These are phyloP conservation scores for Leccinum rimulosum DNA, from an alignment of 768 basidiomycete genomes.

Conservation along the genomic window DNA sequence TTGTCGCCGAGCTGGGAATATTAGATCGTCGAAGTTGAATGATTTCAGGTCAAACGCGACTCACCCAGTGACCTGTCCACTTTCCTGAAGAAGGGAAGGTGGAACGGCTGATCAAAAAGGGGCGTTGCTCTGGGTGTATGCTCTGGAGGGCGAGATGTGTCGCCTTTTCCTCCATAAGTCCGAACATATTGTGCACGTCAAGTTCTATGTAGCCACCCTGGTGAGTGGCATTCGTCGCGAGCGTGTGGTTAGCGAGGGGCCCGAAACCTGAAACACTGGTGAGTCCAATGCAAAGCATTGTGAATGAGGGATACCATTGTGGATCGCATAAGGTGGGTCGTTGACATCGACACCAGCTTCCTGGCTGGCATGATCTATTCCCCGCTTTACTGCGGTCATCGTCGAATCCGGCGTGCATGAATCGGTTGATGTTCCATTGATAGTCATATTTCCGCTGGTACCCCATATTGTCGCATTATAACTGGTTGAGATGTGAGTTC, in stretches of 20 bases:
- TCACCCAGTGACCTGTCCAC: conserved; percentile 70
- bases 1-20: conserved; percentile 63
- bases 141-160: conserved; percentile 56
- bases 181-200: conserved; percentile 68
- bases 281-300: background rate
- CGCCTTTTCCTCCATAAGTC: conserved; percentile 64
- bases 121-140: conserved; percentile 55
- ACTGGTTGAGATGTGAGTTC: conserved; percentile 44
- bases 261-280: conserved; percentile 42
- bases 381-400: conserved; percentile 33
- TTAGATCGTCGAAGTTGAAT: conserved; percentile 28
- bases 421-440: conserved; percentile 59
- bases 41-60: background rate
- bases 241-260: conserved; percentile 46
- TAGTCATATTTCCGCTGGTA: conserved; percentile 68
- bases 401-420: conserved; percentile 20
- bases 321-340: conserved; percentile 63
- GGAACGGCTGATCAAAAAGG: conserved; percentile 66
- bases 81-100: conserved; percentile 64
- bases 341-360: conserved; percentile 48
- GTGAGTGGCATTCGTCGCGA: conserved; percentile 72
- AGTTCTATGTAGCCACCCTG: conserved; percentile 56
- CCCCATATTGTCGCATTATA: conserved; percentile 62
- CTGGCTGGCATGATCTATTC: conserved; percentile 42
- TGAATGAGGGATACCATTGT: conserved; percentile 49